A percentile compares a stretch with the other conserved stretches of the same genome.
phyloP scores from a whole-genome alignment of 768 basidiomycete species.

The Boletus eberwhitei region DNA sequence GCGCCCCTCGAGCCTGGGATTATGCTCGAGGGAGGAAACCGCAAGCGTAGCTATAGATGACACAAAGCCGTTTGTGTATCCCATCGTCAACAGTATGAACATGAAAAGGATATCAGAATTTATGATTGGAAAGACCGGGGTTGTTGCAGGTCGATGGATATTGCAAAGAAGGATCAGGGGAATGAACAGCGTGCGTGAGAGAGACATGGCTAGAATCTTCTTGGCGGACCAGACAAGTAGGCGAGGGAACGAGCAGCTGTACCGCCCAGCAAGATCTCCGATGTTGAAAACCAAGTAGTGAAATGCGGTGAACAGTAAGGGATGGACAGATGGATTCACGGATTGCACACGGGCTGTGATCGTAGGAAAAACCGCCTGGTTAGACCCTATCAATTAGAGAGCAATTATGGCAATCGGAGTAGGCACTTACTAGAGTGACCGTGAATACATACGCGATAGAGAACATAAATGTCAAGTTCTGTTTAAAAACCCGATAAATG shows the following conservation, averaged over 20 bases:
- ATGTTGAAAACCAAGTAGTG: background rate
- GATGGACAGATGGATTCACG: background rate
- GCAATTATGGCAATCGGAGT: background rate
- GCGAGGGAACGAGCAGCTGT: background rate
- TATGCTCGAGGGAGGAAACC: constrained; percentile 77
- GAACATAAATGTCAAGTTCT: background rate
- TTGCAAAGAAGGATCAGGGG: background rate
- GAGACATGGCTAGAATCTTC: background rate
- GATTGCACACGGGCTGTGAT: background rate
- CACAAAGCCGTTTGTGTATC: constrained; percentile 49
- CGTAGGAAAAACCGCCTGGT: background rate
- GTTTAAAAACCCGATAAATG: background rate
- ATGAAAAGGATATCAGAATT: constrained; percentile 76
- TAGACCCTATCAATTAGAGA: background rate
- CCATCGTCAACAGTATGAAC: constrained; percentile 65
- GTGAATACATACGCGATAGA: background rate
- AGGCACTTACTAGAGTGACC: background rate
- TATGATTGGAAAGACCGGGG: constrained; percentile 43
- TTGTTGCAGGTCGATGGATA: background rate
- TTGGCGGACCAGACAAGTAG: background rate
- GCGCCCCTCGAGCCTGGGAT: constrained; percentile 63
- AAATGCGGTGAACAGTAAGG: background rate
- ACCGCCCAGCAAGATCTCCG: background rate
- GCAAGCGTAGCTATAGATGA: constrained; percentile 69
- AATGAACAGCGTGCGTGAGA: background rate